Evolutionary conservation across 2,329 filamentous ascomycete genomes (phyloP).

Genomic region (Talaromyces sp.): DNA sequence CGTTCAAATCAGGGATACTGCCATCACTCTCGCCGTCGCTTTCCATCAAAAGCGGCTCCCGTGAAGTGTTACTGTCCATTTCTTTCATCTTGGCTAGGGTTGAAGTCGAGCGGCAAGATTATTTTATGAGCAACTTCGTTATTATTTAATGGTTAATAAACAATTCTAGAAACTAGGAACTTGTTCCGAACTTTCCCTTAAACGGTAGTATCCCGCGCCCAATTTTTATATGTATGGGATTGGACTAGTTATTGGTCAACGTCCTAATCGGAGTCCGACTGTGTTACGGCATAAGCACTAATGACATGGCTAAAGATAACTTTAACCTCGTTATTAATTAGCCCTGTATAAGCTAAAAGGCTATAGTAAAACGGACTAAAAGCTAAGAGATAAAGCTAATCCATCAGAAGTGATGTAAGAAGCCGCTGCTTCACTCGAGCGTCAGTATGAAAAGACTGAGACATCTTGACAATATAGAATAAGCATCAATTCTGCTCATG

Average conservation of each 20-base stretch:
- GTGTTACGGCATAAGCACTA: background rate
- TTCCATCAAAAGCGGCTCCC: background rate
- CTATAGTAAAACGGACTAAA: background rate
- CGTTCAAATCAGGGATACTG: background rate
- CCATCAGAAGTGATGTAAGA: background rate
- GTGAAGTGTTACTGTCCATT: background rate
- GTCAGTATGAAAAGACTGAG: background rate
- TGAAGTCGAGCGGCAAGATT: background rate
- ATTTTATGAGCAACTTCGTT: background rate
- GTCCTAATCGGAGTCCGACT: background rate
- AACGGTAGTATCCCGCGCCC: background rate
- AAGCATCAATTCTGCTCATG: background rate
- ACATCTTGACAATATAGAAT: background rate
- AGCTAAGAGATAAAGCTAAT: background rate
- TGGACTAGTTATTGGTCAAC: background rate
- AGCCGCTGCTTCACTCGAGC: background rate
- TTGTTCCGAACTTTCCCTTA: background rate
- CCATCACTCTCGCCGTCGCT: background rate
- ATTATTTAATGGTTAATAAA: background rate
- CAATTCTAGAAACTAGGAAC: background rate
- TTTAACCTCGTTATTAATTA: too few species aligned
- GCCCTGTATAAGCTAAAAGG: too few species aligned
- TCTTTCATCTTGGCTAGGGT: conserved; percentile 1
- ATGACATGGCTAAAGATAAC: background rate
- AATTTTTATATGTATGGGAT: background rate